Base-by-base conservation (phyloP, 2,329 filamentous ascomycete genomes). In the Madurella fahalii region DNA sequence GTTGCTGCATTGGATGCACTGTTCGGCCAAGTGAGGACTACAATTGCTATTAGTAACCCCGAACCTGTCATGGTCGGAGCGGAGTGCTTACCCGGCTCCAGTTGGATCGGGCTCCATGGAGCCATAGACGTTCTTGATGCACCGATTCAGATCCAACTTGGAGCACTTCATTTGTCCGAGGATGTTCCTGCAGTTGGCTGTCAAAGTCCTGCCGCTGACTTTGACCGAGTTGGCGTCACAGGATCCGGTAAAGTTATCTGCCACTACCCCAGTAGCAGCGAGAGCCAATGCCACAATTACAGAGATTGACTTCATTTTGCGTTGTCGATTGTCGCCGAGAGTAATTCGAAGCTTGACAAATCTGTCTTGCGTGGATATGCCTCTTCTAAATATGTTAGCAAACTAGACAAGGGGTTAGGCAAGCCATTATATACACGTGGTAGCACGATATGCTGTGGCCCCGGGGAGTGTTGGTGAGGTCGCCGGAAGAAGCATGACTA, bases 1-100 rank as follows among this genome's bases (percentile, higher is more conserved):
- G 47, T 63, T 64, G 48, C 50, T 58, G 57, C 62, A 64, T 11
- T 59, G 43, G 47, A 63, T 37, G 57, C 62, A 64, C 39, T 64
- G 57, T 47, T 62, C 61, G n/a, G 47, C 53, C 13, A 61, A 48
- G 49, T 59, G 57, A 5, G 62, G 60, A 4, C 61, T 63, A 13
- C 20, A 11, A 9, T 12, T 43, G 12, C 11, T 32, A 4, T 40
- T 2, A 13, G 18, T 2, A 13, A n/a, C 40, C 31, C 31, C 40
- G 8, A 32, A 3, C 5, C 13, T 32, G 4, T 39, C 8, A n/a
- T 32, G 9, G 5, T 31, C 9, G 18, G 1, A n/a, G 12, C 4
- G 3, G 30, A 47, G 15, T 12, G 31, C 55, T 12, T 55, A 64
- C 62, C 62, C 62, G 20, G 52, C 40, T 2, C 54, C 61, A 4